Evolutionary conservation across 2,329 filamentous ascomycete species (phyloP).

Genomic region (Claviceps fusiformis): DNA sequence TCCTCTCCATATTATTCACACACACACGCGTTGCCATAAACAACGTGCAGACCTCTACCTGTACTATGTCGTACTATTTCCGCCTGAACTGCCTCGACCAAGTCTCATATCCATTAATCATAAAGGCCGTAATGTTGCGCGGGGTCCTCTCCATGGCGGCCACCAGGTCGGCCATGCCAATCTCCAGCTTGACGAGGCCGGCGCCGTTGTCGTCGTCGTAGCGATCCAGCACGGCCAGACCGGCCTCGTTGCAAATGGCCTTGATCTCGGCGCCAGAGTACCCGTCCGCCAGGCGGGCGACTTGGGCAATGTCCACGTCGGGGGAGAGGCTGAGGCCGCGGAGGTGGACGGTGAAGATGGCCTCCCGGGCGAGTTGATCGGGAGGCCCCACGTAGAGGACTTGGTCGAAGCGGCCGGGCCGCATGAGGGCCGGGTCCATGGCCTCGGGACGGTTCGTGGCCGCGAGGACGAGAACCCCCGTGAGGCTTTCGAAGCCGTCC

Average conservation of each 20-base stretch:
- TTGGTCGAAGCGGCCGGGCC: slow-evolving; percentile 74
- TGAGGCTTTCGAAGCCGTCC: slow-evolving; percentile 80
- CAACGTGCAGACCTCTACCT: too few species aligned
- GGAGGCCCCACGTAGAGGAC: slow-evolving; percentile 79
- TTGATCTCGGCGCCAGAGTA: slow-evolving; percentile 77
- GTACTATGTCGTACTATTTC: not conserved
- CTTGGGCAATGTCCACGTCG: slow-evolving; percentile 50
- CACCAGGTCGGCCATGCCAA: slow-evolving; percentile 30
- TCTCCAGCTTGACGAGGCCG: slow-evolving; percentile 16
- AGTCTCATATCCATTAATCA: slow-evolving; percentile 44
- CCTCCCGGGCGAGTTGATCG: slow-evolving; percentile 54
- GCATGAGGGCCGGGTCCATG: slow-evolving; percentile 72
- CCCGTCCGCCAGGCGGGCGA: slow-evolving; percentile 56
- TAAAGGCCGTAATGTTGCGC: slow-evolving; percentile 44
- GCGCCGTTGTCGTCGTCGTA: slow-evolving; percentile 16
- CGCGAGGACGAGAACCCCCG: slow-evolving; percentile 73
- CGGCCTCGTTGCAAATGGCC: slow-evolving; percentile 34
- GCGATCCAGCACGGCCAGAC: slow-evolving; percentile 27
- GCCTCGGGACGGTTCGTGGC: slow-evolving; percentile 84
- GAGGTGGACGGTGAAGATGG: slow-evolving; percentile 61
- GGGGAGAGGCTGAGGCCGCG: slow-evolving; percentile 42
- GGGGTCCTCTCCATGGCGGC: slow-evolving; percentile 32
- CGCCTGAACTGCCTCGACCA: slow-evolving; percentile 33
- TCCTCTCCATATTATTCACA: too few species aligned
- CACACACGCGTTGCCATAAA: too few species aligned